A percentile compares a stretch with the other conserved stretches of the same genome.
Evolutionary conservation across 768 basidiomycete genomes (phyloP).

Genomic region (Boletus tomentosulus): DNA sequence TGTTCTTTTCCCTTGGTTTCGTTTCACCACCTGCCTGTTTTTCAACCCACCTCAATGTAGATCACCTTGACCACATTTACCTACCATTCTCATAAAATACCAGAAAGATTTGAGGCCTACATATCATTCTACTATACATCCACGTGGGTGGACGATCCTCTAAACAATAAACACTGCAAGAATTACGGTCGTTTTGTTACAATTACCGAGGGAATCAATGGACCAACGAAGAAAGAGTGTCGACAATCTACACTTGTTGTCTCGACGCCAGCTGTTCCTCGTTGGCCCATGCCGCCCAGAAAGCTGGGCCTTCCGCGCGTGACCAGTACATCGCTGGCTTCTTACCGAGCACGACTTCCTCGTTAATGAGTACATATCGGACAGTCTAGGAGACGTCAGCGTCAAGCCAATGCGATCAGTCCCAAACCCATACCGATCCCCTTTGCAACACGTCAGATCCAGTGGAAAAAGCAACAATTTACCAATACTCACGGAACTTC

Average conservation of each 20-base stretch:
- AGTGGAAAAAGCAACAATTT: slow-evolving; percentile 1
- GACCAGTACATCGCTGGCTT: slow-evolving; percentile 71
- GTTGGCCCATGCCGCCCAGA: slow-evolving; percentile 75
- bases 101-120: slow-evolving; percentile 10
- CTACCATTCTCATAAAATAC: slow-evolving; percentile 27
- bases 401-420: neutral
- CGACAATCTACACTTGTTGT: slow-evolving; percentile 10
- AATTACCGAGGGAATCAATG: neutral
- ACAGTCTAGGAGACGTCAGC: slow-evolving; percentile 49
- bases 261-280: slow-evolving; percentile 44
- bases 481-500: slow-evolving; percentile 71
- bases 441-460: slow-evolving; percentile 30
- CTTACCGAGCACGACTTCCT: slow-evolving; percentile 62
- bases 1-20: slow-evolving; percentile 4
- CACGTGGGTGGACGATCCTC: neutral
- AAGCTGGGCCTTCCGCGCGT: slow-evolving; percentile 58
- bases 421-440: slow-evolving; percentile 54
- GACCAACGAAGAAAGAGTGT: neutral
- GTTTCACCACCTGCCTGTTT: slow-evolving; percentile 9
- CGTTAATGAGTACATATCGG: slow-evolving; percentile 78
- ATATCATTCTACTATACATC: neutral
- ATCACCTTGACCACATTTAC: slow-evolving; percentile 25
- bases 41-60: slow-evolving; percentile 27
- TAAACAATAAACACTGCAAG: neutral
- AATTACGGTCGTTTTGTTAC: neutral